These are phyloP conservation scores for Bertia moriformis DNA, from an alignment of 2,329 filamentous ascomycete species.

Conservation along the genomic window DNA sequence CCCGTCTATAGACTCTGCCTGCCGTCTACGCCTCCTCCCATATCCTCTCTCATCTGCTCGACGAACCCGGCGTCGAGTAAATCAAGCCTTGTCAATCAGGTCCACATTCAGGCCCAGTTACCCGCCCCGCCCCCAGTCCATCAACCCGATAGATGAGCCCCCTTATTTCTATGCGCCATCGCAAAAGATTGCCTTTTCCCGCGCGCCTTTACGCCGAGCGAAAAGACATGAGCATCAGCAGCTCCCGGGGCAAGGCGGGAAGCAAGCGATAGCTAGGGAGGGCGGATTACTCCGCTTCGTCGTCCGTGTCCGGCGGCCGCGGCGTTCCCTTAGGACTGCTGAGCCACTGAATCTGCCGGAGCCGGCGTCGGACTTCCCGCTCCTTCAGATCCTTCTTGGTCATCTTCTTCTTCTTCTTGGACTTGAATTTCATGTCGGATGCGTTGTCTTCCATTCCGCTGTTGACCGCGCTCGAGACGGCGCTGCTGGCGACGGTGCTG, in stretches of 20 bases:
- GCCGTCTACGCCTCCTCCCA: too few relatives aligned
- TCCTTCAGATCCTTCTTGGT: constrained; percentile 95
- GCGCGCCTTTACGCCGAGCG: too few relatives aligned
- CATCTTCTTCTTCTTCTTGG: constrained; percentile 95
- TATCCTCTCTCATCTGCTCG: too few relatives aligned
- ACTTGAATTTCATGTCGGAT: constrained; percentile 79
- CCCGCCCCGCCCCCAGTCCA: too few relatives aligned
- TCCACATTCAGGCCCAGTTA: too few relatives aligned
- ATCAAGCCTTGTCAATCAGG: too few relatives aligned
- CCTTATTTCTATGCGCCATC: background rate
- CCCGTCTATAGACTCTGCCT: too few relatives aligned
- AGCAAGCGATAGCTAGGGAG: background rate
- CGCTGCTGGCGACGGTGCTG: constrained; percentile 37
- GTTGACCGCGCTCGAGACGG: constrained; percentile 39
- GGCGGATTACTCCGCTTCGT: constrained; percentile 32
- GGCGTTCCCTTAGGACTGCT: constrained; percentile 76
- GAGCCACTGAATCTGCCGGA: constrained; percentile 76
- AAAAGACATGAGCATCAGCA: too few relatives aligned
- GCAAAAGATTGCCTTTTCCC: background rate
- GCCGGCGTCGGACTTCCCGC: constrained; percentile 67
- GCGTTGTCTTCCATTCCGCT: constrained; percentile 69
- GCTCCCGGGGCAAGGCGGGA: too few relatives aligned
- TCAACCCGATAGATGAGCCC: too few relatives aligned
- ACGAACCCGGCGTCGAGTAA: too few relatives aligned
- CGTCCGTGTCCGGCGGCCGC: constrained; percentile 63